A percentile compares a stretch with the other conserved stretches of the same genome.
Evolutionary conservation across 2,329 filamentous ascomycete genomes (phyloP).

Genomic region (Elsinoe ampelina): DNA sequence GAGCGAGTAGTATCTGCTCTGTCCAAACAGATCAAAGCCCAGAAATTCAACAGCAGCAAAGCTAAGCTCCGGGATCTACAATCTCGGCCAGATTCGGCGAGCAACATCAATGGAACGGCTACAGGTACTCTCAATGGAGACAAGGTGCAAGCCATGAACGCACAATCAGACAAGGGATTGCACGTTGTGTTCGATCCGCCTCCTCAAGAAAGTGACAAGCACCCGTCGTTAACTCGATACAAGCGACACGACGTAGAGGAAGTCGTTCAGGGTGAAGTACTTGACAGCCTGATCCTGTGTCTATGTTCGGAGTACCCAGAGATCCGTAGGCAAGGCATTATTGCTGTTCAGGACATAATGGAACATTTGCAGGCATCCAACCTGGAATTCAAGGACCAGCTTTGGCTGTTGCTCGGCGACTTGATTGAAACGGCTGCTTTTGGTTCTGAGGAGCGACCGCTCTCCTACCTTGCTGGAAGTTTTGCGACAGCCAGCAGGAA

Average conservation of each 20-base stretch:
- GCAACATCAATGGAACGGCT: neutral
- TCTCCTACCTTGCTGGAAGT: conserved; percentile 65
- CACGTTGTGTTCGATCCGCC: conserved; percentile 26
- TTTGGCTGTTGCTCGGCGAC: conserved; percentile 73
- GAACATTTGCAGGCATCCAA: conserved; percentile 51
- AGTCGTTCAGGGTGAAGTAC: conserved; percentile 66
- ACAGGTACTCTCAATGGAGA: neutral
- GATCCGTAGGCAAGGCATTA: conserved; percentile 69
- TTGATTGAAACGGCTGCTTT: conserved; percentile 60
- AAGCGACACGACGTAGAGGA: conserved; percentile 67
- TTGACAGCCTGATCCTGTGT: conserved; percentile 61
- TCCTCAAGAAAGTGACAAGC: conserved; percentile 34
- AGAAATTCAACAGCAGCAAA: neutral
- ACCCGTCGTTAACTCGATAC: conserved; percentile 52
- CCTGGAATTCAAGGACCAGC: conserved; percentile 65
- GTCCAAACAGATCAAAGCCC: neutral
- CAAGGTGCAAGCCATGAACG: neutral
- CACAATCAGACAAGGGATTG: conserved; percentile 11
- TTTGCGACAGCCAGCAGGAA: conserved; percentile 63
- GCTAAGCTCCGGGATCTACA: neutral
- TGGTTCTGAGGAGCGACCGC: conserved; percentile 28
- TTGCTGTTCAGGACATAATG: conserved; percentile 56
- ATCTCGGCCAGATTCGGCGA: neutral
- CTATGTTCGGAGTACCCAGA: conserved; percentile 65
- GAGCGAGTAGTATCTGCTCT: neutral